Conservation (phyloP, 148 eudicot genomes). For the Amaranthus hypochondriacus region DNA sequence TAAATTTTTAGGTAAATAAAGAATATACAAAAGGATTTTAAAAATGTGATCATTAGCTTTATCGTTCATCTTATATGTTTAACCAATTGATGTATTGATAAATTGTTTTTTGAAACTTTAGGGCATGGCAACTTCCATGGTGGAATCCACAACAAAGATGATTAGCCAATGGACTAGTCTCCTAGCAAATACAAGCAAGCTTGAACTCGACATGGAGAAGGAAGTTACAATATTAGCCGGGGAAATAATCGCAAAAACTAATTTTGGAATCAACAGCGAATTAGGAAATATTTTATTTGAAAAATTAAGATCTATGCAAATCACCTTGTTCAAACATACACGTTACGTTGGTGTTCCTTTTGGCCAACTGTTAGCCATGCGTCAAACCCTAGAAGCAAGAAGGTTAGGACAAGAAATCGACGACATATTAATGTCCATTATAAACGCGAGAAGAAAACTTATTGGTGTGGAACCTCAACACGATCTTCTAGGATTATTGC, state of each 20-base stretch:
- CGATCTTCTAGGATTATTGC: conserved; percentile 67
- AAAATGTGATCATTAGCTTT: not conserved
- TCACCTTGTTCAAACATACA: conserved; percentile 55
- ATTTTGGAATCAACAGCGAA: conserved; percentile 63
- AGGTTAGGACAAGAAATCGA: conserved; percentile 71
- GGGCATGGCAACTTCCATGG: conserved; percentile 84
- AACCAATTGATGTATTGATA: too few species aligned
- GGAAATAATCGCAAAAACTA: conserved; percentile 72
- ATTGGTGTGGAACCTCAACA: conserved; percentile 32
- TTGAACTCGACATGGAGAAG: conserved; percentile 64
- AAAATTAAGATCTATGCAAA: conserved; percentile 63
- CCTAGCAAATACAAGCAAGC: conserved; percentile 28
- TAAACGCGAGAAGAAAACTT: conserved; percentile 38
- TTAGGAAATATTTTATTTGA: conserved; percentile 44
- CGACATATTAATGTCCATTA: conserved; percentile 47
- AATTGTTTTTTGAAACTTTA: conserved; percentile 13
- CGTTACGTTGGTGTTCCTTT: conserved; percentile 85
- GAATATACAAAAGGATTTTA: too few species aligned
- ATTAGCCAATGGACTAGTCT: conserved; percentile 51
- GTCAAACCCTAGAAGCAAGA: conserved; percentile 49
- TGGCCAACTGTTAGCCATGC: conserved; percentile 42
- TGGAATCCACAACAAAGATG: conserved; percentile 62
- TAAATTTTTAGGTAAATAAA: too few species aligned
- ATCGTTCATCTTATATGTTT: too few species aligned
- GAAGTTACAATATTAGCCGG: conserved; percentile 73